Evolutionary conservation across 1,139 yeast genomes (phyloP).

Genomic region (Citeromyces hawaiiensis): DNA sequence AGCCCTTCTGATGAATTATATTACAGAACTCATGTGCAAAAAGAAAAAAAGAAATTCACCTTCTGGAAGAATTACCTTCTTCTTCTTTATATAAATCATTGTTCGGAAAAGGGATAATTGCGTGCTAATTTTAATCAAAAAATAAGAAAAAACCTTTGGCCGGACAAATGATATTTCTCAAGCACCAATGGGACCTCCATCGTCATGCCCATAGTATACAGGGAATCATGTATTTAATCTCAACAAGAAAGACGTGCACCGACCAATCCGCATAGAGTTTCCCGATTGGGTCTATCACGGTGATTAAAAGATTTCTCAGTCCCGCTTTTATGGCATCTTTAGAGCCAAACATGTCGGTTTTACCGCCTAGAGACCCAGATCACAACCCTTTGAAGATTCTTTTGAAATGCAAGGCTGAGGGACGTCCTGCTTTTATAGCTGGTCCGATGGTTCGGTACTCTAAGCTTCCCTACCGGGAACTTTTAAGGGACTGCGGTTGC

Average conservation of each 20-base stretch:
- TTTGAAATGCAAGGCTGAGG: conserved; percentile 25
- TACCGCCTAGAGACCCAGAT: conserved; percentile 24
- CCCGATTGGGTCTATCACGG: background rate
- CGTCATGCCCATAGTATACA: too few relatives aligned
- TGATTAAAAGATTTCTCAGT: background rate
- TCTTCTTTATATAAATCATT: too few relatives aligned
- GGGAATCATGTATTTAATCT: too few relatives aligned
- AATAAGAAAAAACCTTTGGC: too few relatives aligned
- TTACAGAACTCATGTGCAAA: too few relatives aligned
- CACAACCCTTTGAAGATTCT: conserved; percentile 46
- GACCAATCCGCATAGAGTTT: background rate
- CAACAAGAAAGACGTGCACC: background rate
- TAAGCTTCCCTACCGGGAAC: conserved; percentile 79
- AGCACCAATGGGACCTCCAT: too few relatives aligned
- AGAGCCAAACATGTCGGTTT: conserved; percentile 5
- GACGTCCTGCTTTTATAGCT: conserved; percentile 61
- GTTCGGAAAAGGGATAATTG: too few relatives aligned
- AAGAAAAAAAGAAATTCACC: too few relatives aligned
- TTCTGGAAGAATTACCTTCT: too few relatives aligned
- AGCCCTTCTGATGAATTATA: too few relatives aligned
- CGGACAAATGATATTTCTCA: too few relatives aligned
- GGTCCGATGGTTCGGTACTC: conserved; percentile 98
- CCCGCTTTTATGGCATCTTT: background rate
- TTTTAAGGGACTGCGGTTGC: conserved; percentile 58
- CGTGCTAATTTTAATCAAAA: too few relatives aligned